These are phyloP conservation scores for Diaporthe caulivora DNA, from an alignment of 2,329 filamentous ascomycete genomes.

Conservation along the genomic window DNA sequence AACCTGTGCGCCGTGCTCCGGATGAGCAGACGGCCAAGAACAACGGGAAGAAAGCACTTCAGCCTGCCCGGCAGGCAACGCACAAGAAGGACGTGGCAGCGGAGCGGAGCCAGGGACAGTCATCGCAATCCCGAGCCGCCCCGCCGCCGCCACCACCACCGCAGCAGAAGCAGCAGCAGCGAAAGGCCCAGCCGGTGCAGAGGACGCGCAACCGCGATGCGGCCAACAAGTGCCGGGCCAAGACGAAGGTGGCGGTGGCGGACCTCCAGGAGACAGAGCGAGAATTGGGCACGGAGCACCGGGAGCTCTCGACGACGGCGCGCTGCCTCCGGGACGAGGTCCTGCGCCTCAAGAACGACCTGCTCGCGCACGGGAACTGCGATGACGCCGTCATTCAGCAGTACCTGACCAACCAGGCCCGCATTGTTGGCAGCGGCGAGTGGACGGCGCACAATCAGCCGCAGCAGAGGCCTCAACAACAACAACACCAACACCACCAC, in stretches of 20 bases:
- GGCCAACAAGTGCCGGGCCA: conserved; percentile 48
- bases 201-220: conserved; percentile 47
- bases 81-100: neutral
- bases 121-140: no score
- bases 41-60: neutral
- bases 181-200: neutral
- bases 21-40: neutral
- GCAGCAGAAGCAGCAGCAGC: neutral
- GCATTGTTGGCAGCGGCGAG: neutral
- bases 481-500: no score
- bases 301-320: conserved; percentile 41
- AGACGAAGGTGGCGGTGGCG: conserved; percentile 45
- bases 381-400: conserved; percentile 45
- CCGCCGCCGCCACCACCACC: no score
- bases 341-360: conserved; percentile 47
- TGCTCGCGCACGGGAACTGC: conserved; percentile 47
- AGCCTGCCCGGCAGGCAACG: neutral
- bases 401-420: conserved; percentile 45
- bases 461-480: neutral
- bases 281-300: conserved; percentile 38
- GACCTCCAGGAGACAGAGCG: conserved; percentile 45
- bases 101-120: neutral
- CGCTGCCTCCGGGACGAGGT: conserved; percentile 46
- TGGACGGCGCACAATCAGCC: neutral
- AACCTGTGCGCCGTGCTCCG: neutral